Base-by-base conservation (phyloP, 805 yeast species). In the Clavispora vitiphila region DNA sequence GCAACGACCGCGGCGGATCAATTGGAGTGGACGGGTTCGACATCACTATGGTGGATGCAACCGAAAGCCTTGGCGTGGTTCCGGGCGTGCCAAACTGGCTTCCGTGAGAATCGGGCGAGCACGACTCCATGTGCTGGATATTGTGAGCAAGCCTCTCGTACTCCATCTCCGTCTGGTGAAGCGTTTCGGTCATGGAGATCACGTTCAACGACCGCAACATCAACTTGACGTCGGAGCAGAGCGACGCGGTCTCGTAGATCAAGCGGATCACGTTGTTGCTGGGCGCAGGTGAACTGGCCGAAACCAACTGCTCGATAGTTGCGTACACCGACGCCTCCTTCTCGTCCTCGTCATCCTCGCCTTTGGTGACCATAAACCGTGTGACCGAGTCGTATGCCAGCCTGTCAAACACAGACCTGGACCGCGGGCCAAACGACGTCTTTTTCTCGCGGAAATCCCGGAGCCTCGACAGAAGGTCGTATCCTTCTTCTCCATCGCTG, bases 221-320 rank as follows among this genome's bases (percentile, higher is more conserved):
- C 44, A 85, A 59, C 51, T 81, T 80, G 62, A 80, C 67, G 54
- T 85, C 91, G 45, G 80, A 75, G 0, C 78, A 78, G 34, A 81
- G 57, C 0, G 80, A 76, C 1, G 83, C 80, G 4, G 77, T 64
- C 48, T 85, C 86, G 51, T 76, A 78, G 34, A 84, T 74, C 35
- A 78, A 57, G 44, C 80, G 82, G 32, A 85, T 67, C 5, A 79
- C 65, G 34, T 65, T 61, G 44, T 77, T 81, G 11, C 75, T 66
- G 5, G 88, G 81, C 11, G 78, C 69, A 2, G 78, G 73, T 0
- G 83, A 67, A 39, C 71, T 65, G 2, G 82, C 77, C 0, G 80
- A 71, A 0, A 81, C 77, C 41, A 82, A 55, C 35, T 72, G 75
- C 50, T 79, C 86, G 35, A 83, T 61, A 1, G 84, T 78, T 8